Base-by-base conservation (phyloP, 2,329 filamentous ascomycete species). In the Nothophaeocryptopus gaeumannii region DNA sequence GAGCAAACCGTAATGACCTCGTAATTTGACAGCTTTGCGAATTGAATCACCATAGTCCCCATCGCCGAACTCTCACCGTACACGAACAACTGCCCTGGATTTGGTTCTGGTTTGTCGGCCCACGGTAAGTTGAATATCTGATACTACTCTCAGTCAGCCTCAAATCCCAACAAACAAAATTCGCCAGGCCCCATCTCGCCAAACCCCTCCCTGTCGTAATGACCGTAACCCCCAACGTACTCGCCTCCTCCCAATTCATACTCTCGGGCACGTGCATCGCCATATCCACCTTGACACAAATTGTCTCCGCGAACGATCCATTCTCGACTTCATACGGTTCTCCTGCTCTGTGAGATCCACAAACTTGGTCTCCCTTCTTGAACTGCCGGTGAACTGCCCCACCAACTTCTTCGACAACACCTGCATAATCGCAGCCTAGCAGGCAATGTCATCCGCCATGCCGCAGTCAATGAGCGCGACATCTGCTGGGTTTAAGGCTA, bases 1-100 rank as follows among this genome's bases (percentile, higher is more conserved):
- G 72, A 76, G 41, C 68, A 69, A 11, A 74, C 77, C 5, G 71
- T 67, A 20, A 74, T 58, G 38, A 76, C 72, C 26, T 66, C 53
- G 40, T 42, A 55, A 15, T 54, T 52, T 4, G 54, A 41, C 15
- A 75, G 62, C 54, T 76, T 76, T 5, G 74, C 74, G 49, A 65
- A 76, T 53, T 78, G 76, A 20, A 78, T 70, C 8, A 73, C 74
- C 3, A 77, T 63, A 1, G 68, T 67, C 4, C 76, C 76, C 1
- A 75, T 78, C 10, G 75, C 74, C 3, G 74, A 74, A 30, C 70
- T 73, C 5, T 69, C 75, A 39, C 74, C 51, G 29, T 41, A 16
- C n/a, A 40, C 34, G 10, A 49, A 39, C 5, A 45, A 16, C 15
- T 12, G 29, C 12, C 66, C 63, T 7, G 41, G 16, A 12, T 31